phyloP scores from a whole-genome alignment of 441 rosid genomes.

The Euphorbia celastroides region DNA sequence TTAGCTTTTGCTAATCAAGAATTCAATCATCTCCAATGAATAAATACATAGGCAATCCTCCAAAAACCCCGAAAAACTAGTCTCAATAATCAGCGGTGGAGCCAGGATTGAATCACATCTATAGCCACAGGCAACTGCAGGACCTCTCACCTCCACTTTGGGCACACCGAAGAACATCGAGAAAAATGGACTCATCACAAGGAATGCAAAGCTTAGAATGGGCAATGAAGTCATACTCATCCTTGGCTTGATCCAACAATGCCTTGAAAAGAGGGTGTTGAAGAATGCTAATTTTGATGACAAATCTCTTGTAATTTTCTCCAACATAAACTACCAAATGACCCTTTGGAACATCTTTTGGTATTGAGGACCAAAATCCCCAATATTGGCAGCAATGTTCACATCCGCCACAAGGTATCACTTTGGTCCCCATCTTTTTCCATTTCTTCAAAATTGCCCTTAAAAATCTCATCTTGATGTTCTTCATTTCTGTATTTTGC shows the following conservation, averaged over 20 bases:
- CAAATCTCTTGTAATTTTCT: conserved; percentile 56
- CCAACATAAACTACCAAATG: conserved; percentile 88
- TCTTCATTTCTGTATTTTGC: conserved; percentile 14
- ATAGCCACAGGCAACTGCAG: background rate
- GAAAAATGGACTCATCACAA: conserved; percentile 69
- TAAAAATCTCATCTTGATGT: conserved; percentile 38
- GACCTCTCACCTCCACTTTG: conserved; percentile 8
- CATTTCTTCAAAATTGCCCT: conserved; percentile 46
- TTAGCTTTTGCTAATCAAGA: background rate
- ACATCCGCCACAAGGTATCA: conserved; percentile 42
- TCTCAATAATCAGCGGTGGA: background rate
- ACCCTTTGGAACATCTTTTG: conserved; percentile 86
- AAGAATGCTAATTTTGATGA: conserved; percentile 63
- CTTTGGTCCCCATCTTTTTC: conserved; percentile 46
- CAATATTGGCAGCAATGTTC: conserved; percentile 41
- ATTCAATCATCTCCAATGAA: background rate
- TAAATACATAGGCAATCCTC: background rate
- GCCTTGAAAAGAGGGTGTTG: conserved; percentile 74
- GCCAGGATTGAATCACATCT: background rate
- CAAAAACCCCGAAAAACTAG: background rate
- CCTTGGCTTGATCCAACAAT: conserved; percentile 71
- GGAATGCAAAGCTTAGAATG: conserved; percentile 78
- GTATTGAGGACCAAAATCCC: conserved; percentile 45
- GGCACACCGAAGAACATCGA: conserved; percentile 59
- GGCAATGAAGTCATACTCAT: conserved; percentile 58